phyloP scores from a whole-genome alignment of 495 filamentous ascomycete genomes.

The Penicillium maclennaniae region DNA sequence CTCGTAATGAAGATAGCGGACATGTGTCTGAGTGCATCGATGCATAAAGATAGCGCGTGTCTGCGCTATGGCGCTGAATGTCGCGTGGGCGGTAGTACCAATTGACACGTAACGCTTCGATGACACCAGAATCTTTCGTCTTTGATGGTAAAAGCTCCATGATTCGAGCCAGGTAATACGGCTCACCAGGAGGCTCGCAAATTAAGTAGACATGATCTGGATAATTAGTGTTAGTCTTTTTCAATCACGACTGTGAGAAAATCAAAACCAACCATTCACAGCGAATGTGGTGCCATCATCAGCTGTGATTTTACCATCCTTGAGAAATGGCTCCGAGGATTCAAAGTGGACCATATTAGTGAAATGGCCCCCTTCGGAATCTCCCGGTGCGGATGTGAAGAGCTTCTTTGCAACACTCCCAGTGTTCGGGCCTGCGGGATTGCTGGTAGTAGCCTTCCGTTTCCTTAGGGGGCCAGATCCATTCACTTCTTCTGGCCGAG shows the following conservation, averaged over 20 bases:
- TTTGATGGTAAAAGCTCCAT: conserved; percentile 93
- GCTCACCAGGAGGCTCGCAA: conserved; percentile 95
- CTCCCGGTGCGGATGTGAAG: conserved; percentile 45
- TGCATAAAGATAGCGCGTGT: conserved; percentile 84
- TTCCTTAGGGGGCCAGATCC: conserved; percentile 58
- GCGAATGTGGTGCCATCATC: conserved; percentile 84
- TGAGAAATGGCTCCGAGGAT: conserved; percentile 59
- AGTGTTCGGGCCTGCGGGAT: conserved; percentile 30
- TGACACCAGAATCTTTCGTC: conserved; percentile 64
- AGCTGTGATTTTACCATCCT: conserved; percentile 74
- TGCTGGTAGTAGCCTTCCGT: conserved; percentile 69
- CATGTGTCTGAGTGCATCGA: conserved; percentile 99
- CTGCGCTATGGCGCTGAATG: conserved; percentile 84
- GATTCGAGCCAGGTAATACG: conserved; percentile 94
- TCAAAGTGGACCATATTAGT: conserved; percentile 90
- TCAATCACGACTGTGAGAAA: conserved; percentile 6
- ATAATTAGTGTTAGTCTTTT: background rate
- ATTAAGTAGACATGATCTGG: conserved; percentile 95
- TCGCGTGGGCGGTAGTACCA: conserved; percentile 98
- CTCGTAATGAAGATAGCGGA: conserved; percentile 84
- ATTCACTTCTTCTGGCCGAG: conserved; percentile 42
- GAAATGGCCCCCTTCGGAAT: conserved; percentile 36
- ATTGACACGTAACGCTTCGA: conserved; percentile 89
- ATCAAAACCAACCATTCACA: conserved; percentile 72
- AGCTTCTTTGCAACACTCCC: conserved; percentile 39